A percentile compares a stretch with the other conserved stretches of the same genome.
phyloP scores from a whole-genome alignment of 225 moss, liverwort and hornwort species.

The Pleurozium schreberi region DNA sequence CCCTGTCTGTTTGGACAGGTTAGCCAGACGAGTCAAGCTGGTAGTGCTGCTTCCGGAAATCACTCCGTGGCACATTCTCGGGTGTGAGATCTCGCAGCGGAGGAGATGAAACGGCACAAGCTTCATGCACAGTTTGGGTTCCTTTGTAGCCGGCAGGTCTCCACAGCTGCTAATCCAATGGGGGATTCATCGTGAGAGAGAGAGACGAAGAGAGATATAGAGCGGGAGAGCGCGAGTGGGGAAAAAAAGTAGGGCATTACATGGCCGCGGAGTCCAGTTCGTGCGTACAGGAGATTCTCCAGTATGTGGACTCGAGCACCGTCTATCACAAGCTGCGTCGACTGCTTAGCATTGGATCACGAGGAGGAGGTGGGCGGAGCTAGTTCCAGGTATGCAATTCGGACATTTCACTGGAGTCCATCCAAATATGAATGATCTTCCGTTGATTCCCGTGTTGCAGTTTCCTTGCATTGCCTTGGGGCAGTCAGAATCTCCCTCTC shows the following conservation, averaged over 20 bases:
- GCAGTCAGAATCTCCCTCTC: not conserved
- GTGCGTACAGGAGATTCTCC: slow-evolving; percentile 19
- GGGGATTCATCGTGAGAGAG: not conserved
- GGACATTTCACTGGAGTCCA: not conserved
- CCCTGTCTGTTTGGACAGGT: not conserved
- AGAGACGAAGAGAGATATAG: not conserved
- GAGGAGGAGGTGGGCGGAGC: slow-evolving; percentile 13
- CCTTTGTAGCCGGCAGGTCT: not conserved
- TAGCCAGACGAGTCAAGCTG: not conserved
- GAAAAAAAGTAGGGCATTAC: slow-evolving; percentile 27
- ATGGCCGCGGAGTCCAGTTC: slow-evolving; percentile 30
- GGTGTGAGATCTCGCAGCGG: not conserved
- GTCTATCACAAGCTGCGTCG: not conserved
- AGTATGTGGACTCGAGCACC: slow-evolving; percentile 45
- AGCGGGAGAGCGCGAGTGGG: not conserved
- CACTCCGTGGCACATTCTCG: not conserved
- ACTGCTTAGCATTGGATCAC: slow-evolving; percentile 11
- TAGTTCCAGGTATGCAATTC: slow-evolving; percentile 29
- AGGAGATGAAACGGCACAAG: not conserved
- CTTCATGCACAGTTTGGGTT: not conserved
- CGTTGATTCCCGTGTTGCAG: not conserved
- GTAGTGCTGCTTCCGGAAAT: not conserved
- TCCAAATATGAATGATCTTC: not conserved
- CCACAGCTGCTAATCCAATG: not conserved
- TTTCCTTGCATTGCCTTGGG: not conserved